phyloP scores from a whole-genome alignment of 352 stramenopile genomes.

The Pythium vanterpoolii region DNA sequence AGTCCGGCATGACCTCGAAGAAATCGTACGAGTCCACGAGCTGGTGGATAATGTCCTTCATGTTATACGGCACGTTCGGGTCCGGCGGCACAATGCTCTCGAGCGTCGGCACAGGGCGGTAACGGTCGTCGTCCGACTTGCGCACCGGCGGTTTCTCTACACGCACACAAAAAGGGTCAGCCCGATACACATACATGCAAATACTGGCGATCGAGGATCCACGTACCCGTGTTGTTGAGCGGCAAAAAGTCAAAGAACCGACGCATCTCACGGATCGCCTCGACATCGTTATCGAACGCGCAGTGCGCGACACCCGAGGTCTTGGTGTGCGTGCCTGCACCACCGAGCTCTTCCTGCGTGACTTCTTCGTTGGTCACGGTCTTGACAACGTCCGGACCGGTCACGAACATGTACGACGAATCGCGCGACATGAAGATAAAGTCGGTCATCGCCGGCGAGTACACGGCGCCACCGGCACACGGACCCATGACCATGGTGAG shows the following conservation, averaged over 20 bases:
- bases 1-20: constrained; percentile 97
- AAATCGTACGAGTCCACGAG: constrained; percentile 95
- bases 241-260: constrained; percentile 96
- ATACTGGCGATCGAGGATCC: background rate
- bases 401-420: constrained; percentile 99
- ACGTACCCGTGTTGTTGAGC: constrained; percentile 83
- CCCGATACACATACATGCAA: background rate
- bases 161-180: constrained; percentile 1
- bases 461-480: constrained; percentile 94
- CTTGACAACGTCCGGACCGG: constrained; percentile 97
- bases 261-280: constrained; percentile 91
- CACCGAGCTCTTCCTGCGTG: constrained; percentile 93
- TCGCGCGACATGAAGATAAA: constrained; percentile 99
- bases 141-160: constrained; percentile 69
- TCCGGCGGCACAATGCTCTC: constrained; percentile 95
- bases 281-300: constrained; percentile 96
- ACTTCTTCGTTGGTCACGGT: constrained; percentile 97
- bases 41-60: constrained; percentile 95
- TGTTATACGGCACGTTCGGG: constrained; percentile 98
- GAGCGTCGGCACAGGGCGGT: constrained; percentile 84
- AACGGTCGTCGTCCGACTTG: constrained; percentile 84
- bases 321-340: constrained; percentile 93
- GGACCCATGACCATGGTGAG: constrained; percentile 98
- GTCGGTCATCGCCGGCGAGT: constrained; percentile 98
- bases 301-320: constrained; percentile 94